phyloP scores from a whole-genome alignment of 257 asterid genomes.

The Ajuga chamaepitys region DNA sequence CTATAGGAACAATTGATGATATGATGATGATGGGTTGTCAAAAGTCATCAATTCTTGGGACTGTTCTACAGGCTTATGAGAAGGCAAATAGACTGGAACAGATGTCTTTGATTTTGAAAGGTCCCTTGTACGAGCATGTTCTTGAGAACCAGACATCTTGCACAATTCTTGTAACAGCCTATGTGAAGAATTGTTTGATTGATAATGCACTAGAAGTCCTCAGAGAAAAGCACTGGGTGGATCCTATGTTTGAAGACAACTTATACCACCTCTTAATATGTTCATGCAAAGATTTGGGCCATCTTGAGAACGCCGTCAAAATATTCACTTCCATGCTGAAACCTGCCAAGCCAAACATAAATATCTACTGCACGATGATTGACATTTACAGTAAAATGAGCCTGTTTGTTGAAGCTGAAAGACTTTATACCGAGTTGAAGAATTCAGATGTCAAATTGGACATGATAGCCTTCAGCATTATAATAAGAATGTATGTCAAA shows the following conservation, averaged over 20 bases:
- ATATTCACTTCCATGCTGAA: constrained; percentile 61
- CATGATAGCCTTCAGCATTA: constrained; percentile 66
- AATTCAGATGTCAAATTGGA: constrained; percentile 48
- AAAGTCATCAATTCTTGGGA: constrained; percentile 64
- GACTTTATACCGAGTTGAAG: constrained; percentile 44
- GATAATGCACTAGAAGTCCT: constrained; percentile 57
- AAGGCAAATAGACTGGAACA: constrained; percentile 48
- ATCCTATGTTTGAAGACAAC: constrained; percentile 66
- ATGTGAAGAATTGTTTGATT: constrained; percentile 52
- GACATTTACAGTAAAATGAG: constrained; percentile 60
- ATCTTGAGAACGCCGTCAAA: constrained; percentile 50
- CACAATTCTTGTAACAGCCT: constrained; percentile 60
- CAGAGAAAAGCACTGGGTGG: constrained; percentile 62
- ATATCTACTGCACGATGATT: constrained; percentile 75
- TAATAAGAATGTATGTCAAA: constrained; percentile 69
- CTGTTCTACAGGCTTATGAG: constrained; percentile 65
- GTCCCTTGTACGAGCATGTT: constrained; percentile 52
- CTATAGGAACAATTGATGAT: constrained; percentile 40
- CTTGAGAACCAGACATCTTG: constrained; percentile 55
- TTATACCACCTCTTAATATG: constrained; percentile 79
- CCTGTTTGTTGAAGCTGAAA: constrained; percentile 57
- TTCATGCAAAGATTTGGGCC: constrained; percentile 71
- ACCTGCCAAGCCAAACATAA: constrained; percentile 56
- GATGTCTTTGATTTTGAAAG: constrained; percentile 44
- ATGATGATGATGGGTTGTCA: constrained; percentile 69